These are phyloP conservation scores for Boletellus emodensis DNA, from an alignment of 768 basidiomycete species.

Conservation along the genomic window DNA sequence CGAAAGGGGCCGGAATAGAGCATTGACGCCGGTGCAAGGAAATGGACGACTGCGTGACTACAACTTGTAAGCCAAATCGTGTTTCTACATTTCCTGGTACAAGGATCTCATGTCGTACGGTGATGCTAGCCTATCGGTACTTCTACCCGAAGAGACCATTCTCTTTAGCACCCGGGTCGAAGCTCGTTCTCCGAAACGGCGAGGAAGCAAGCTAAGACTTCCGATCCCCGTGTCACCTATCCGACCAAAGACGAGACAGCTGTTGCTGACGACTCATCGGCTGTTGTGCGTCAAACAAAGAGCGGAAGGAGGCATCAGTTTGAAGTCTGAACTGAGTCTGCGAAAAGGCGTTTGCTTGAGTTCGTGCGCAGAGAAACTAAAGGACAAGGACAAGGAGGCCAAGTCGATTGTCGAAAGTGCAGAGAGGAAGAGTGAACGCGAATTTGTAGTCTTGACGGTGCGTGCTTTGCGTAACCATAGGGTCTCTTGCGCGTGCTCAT, in stretches of 20 bases:
- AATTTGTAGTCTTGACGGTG: slow-evolving; percentile 61
- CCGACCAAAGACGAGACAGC: slow-evolving; percentile 49
- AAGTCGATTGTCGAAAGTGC: slow-evolving; percentile 44
- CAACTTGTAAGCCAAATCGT: slow-evolving; percentile 38
- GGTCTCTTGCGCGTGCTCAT: neutral
- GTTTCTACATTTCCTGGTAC: neutral
- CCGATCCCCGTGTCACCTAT: slow-evolving; percentile 46
- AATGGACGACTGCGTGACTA: slow-evolving; percentile 35
- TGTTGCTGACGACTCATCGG: slow-evolving; percentile 55
- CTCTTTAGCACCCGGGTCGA: slow-evolving; percentile 54
- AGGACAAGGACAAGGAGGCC: slow-evolving; percentile 44
- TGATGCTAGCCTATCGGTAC: slow-evolving; percentile 29
- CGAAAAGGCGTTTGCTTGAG: slow-evolving; percentile 12
- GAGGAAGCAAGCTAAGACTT: slow-evolving; percentile 53
- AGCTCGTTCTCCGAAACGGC: slow-evolving; percentile 48
- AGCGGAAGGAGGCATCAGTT: slow-evolving; percentile 32
- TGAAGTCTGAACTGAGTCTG: slow-evolving; percentile 54
- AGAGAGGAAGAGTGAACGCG: slow-evolving; percentile 51
- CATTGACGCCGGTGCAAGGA: slow-evolving; percentile 52
- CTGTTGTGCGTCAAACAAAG: slow-evolving; percentile 54
- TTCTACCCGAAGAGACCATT: slow-evolving; percentile 45
- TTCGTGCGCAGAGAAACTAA: slow-evolving; percentile 20
- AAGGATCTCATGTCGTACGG: too few relatives aligned
- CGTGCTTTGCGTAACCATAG: slow-evolving; percentile 14
- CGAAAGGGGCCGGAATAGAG: slow-evolving; percentile 51